These are phyloP conservation scores for Septoria petroselini DNA, from an alignment of 2,329 filamentous ascomycete genomes.

Conservation along the genomic window DNA sequence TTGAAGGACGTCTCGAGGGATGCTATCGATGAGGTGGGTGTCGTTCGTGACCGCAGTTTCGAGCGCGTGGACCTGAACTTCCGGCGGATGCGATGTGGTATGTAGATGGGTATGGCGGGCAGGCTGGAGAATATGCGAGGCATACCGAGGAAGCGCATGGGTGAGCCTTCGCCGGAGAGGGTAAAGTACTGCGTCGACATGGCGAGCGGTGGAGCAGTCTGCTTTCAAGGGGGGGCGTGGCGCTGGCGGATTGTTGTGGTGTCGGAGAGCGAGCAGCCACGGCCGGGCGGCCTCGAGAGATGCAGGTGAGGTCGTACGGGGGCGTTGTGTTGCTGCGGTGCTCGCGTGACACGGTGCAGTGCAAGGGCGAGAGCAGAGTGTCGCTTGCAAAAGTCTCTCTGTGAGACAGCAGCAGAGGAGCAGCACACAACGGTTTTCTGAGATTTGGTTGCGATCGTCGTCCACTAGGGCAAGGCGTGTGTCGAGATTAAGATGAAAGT, in stretches of 20 bases:
- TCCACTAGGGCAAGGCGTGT: no score
- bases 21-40: constrained; percentile 69
- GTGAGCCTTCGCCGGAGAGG: constrained; percentile 32
- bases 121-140: constrained; percentile 48
- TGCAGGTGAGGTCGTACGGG: constrained; percentile 3
- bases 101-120: constrained; percentile 50
- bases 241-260: not conserved
- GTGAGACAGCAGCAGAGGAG: not conserved
- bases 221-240: constrained; percentile 7
- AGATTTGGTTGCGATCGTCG: no score
- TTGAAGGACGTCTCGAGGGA: constrained; percentile 78
- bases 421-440: not conserved
- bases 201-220: constrained; percentile 13
- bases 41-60: constrained; percentile 63
- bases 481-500: no score
- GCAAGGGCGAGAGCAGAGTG: not conserved
- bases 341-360: constrained; percentile 2
- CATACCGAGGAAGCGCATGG: constrained; percentile 43
- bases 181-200: constrained; percentile 34
- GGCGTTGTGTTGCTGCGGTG: constrained; percentile 8
- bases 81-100: constrained; percentile 64
- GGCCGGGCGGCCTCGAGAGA: constrained; percentile 1
- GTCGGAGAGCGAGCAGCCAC: not conserved
- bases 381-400: not conserved
- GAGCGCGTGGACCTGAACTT: constrained; percentile 60